Base-by-base conservation (phyloP, 768 basidiomycete species). In the Strobilomyces confusus region DNA sequence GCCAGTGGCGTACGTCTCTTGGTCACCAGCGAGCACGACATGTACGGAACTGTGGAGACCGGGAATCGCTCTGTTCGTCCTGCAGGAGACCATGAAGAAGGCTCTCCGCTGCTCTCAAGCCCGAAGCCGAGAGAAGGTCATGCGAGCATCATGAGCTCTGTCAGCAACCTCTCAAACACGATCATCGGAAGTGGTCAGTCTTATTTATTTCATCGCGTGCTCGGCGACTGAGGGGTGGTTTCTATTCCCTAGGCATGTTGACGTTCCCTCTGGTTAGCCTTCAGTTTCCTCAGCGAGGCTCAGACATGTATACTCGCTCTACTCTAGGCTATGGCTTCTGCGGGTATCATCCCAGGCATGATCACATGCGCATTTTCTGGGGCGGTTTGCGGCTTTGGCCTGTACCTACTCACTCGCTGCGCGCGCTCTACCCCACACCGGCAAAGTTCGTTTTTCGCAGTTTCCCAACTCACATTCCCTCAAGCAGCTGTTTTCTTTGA, bases 401-500 rank as follows among this genome's bases (percentile, higher is more conserved):
- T 99, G 8, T 95, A 97, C 66, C 78, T 98, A 32, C 80, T 98
- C 38, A 86, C 90, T 11, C 72, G 87, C 15, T 93, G 90, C 67
- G 95, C 95, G 1, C 81, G 82, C 19, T 75, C 82, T 56, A 80
- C 92, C 2, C 80, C 82, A 6, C 84, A 90, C 57, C 77, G 93
- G 42, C 80, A 77, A 13, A 76, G 92, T 17, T 92, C 90, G 8
- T 95, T 94, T 70, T 92, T 92, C 59, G 83, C 87, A 13, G 74
- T 95, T 19, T 80, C 89, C 1, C 80, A 88, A 66, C 73, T 98
- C 58, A 95, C 95, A 0, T 97, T 93, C 68, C 95, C 95, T 3
- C 82, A 78, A 41, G 90, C 88, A 0, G 89, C 88, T 1, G 75
- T 92, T 36, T 89, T 92, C 68, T 95, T 98, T 63, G 95, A 98